Percentiles rank a stretch among this genome's conserved stretches.
Evolutionary conservation across 345 rosid genomes (phyloP).

Genomic region (Aegle marmelos): DNA sequence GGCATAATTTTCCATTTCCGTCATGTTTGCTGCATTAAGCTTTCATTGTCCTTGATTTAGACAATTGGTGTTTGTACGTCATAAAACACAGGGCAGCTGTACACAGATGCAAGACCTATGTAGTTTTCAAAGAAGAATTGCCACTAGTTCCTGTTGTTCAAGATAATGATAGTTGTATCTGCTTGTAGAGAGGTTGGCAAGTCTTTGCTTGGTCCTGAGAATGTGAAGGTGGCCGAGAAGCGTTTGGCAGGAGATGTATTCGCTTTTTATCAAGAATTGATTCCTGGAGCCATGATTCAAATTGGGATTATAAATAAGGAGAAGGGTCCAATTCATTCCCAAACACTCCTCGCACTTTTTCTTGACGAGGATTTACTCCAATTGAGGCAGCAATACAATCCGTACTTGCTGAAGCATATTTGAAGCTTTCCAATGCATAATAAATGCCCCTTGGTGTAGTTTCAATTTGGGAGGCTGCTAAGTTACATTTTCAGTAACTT

Average conservation of each 20-base stretch:
- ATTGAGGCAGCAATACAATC: too few relatives aligned
- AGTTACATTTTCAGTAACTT: too few relatives aligned
- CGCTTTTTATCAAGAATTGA: slow-evolving; percentile 65
- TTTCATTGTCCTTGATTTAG: background rate
- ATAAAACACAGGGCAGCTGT: slow-evolving; percentile 61
- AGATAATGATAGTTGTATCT: slow-evolving; percentile 54
- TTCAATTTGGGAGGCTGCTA: too few relatives aligned
- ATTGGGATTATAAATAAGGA: slow-evolving; percentile 68
- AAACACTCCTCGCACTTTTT: slow-evolving; percentile 38
- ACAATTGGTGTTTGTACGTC: slow-evolving; percentile 38
- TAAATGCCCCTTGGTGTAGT: too few relatives aligned
- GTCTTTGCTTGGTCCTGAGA: slow-evolving; percentile 59
- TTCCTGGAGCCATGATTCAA: slow-evolving; percentile 66
- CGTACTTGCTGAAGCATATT: too few relatives aligned
- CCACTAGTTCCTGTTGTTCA: slow-evolving; percentile 61
- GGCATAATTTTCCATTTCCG: too few relatives aligned
- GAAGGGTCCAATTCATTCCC: slow-evolving; percentile 56
- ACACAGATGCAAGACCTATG: slow-evolving; percentile 50
- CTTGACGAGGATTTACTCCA: too few relatives aligned
- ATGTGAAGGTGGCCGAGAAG: slow-evolving; percentile 37
- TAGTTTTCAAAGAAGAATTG: slow-evolving; percentile 38
- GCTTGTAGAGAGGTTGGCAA: slow-evolving; percentile 48
- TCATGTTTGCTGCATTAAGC: background rate
- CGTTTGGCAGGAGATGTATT: slow-evolving; percentile 86
- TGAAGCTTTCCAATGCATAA: too few relatives aligned